Percentiles rank a stretch among this genome's conserved stretches.
phyloP scores from a whole-genome alignment of 73 alveolate species.

The Paraurostyla sp. region DNA sequence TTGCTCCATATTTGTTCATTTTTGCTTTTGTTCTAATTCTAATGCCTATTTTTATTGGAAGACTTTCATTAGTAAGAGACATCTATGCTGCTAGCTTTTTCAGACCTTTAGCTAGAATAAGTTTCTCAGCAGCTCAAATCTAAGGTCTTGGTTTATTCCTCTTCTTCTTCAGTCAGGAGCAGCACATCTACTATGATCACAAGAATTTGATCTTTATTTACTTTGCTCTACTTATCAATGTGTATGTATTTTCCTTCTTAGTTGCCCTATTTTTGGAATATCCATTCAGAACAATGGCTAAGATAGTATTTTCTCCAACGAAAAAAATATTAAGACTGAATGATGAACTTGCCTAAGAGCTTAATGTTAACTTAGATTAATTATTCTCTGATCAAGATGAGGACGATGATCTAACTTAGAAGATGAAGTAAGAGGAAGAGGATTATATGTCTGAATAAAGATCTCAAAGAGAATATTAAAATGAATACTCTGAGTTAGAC shows the following conservation, averaged over 20 bases:
- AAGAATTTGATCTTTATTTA: conserved; percentile 16
- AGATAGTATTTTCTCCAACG: conserved; percentile 2
- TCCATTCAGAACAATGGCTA: conserved; percentile 51
- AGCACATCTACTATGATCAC: conserved; percentile 16
- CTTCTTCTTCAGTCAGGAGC: conserved; percentile 12
- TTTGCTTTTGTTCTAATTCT: neutral
- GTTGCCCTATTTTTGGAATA: conserved; percentile 47
- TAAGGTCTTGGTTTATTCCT: neutral
- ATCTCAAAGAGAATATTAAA: no score
- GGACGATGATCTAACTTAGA: neutral
- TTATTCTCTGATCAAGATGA: neutral
- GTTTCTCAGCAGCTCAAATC: neutral
- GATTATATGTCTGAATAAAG: no score
- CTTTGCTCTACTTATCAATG: conserved; percentile 13
- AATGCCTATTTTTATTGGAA: conserved; percentile 54
- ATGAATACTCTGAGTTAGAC: neutral
- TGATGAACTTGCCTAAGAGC: conserved; percentile 29
- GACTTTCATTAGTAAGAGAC: conserved; percentile 34
- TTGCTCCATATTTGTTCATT: conserved; percentile 44
- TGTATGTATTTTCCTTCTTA: neutral
- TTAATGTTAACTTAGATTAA: conserved; percentile 18
- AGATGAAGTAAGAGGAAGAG: neutral
- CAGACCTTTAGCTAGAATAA: conserved; percentile 37
- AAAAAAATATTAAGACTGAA: conserved; percentile 9
- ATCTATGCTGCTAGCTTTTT: conserved; percentile 39